Evolutionary conservation across 1,284 basidiomycete species (phyloP), one percentile per base, ranked within the genome.

Genomic region (Trichosporon coremiiforme): DNA sequence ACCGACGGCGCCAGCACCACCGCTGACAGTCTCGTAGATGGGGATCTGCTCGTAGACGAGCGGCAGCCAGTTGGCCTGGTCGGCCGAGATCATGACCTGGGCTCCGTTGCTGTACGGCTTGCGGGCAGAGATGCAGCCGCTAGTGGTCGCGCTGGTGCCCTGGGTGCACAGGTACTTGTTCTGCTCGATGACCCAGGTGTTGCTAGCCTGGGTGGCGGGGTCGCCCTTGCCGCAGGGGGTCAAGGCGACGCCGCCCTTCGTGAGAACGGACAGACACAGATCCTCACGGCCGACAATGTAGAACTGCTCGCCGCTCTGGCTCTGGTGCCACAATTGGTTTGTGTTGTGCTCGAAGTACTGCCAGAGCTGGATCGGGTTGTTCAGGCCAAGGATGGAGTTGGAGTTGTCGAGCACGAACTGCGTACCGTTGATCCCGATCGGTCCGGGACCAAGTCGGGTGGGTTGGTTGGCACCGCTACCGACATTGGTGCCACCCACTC

Each of bases 341-440:
- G 57, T 33, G 65, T 57, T 66, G 33, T 47, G 33, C 4, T 12
- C 10, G 33, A 36, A 33, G 50, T 36, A 66, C 33, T 66, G 17
- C 65, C 65, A 66, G 33, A 66, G 50, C 65, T 66, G 65, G 29
- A 66, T 55, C 4, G 50, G 33, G 50, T 55, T 66, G 47, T 33
- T 33, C 20, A 53, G 31, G 20, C 17, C 29, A 13, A 66, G 65
- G 15, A 36, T 66, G n/a, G 20, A 20, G 33, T 66, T 20, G 20
- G 3, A 25, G 50, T 55, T 66, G 33, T 66, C 65, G 50, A 66
- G 47, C 10, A 53, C 50, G 50, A 66, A 66, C n/a, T 55, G 29
- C 31, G 57, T 62, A 15, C 57, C 57, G 57, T 33, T 62, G 31
- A 62, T 17, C 4, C 57, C 57, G 17, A 62, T 62, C 10, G 57